phyloP scores from a whole-genome alignment of 129 eudicot species.

The Ambrosia trifida region DNA sequence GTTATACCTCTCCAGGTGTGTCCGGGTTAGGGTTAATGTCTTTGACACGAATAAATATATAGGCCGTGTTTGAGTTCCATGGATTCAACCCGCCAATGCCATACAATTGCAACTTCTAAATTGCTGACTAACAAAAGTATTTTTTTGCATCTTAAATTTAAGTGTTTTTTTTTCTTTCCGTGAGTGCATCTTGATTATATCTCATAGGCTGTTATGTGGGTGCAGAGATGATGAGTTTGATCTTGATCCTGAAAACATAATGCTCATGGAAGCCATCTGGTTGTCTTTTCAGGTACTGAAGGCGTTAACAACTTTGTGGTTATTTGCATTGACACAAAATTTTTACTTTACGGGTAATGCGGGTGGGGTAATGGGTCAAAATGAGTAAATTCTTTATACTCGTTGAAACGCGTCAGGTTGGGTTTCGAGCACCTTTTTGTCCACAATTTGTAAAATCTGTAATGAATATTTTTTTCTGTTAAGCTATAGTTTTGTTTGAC shows the following conservation, averaged over 20 bases:
- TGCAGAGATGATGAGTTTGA: conserved; percentile 88
- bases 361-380: neutral
- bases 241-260: conserved; percentile 93
- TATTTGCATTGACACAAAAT: neutral
- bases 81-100: too few relatives aligned
- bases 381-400: neutral
- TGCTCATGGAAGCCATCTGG: conserved; percentile 99
- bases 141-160: neutral
- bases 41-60: too few relatives aligned
- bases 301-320: neutral
- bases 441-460: neutral
- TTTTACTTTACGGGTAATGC: neutral
- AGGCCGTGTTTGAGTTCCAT: too few relatives aligned
- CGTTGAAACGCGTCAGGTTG: neutral
- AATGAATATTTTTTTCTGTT: neutral
- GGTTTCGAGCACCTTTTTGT: neutral
- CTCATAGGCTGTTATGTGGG: conserved; percentile 9
- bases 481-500: too few relatives aligned
- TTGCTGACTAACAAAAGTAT: neutral
- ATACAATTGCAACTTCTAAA: too few relatives aligned
- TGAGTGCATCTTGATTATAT: too few relatives aligned
- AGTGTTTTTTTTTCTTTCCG: too few relatives aligned
- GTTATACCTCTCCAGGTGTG: too few relatives aligned
- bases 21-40: too few relatives aligned
- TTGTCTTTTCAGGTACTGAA: conserved; percentile 66